Percentiles rank a stretch among this genome's conserved stretches.
phyloP scores from a whole-genome alignment of 1,284 basidiomycete species.

The Malassezia equina region DNA sequence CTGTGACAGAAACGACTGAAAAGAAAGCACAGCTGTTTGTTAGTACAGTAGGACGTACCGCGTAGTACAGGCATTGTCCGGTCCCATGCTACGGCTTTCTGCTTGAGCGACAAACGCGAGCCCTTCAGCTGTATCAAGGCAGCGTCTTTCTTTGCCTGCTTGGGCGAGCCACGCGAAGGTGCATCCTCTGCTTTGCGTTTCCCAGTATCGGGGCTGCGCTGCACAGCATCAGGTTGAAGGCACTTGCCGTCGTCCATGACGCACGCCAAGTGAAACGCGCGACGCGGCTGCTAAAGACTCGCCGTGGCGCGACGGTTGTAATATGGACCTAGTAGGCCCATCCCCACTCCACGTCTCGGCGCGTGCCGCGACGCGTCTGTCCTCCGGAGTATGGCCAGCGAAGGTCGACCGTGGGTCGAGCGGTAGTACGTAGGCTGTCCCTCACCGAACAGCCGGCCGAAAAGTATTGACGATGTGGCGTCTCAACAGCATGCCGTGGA shows the following conservation, averaged over 20 bases:
- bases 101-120: conserved; percentile 65
- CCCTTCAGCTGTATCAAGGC: conserved; percentile 49
- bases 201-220: not conserved
- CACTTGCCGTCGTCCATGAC: conserved; percentile 6
- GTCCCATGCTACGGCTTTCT: conserved; percentile 65
- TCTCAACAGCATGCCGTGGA: conserved; percentile 93
- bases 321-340: not conserved
- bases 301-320: not conserved
- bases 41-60: conserved; percentile 52
- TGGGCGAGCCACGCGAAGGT: not conserved
- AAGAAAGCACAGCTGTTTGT: conserved; percentile 24
- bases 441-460: conserved; percentile 63
- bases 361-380: not conserved
- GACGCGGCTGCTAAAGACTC: not conserved
- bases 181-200: conserved; percentile 12
- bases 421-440: conserved; percentile 9
- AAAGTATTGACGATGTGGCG: conserved; percentile 93
- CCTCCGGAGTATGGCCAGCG: not conserved
- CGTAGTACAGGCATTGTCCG: conserved; percentile 69
- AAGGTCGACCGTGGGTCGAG: conserved; percentile 18
- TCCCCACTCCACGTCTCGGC: not conserved
- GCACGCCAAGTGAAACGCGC: not conserved
- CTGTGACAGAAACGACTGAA: conserved; percentile 28
- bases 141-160: conserved; percentile 20
- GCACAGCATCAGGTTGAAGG: not conserved